A percentile compares a stretch with the other conserved stretches of the same genome.
phyloP scores from a whole-genome alignment of 2,329 filamentous ascomycete species.

The Colletotrichum spaethianum region DNA sequence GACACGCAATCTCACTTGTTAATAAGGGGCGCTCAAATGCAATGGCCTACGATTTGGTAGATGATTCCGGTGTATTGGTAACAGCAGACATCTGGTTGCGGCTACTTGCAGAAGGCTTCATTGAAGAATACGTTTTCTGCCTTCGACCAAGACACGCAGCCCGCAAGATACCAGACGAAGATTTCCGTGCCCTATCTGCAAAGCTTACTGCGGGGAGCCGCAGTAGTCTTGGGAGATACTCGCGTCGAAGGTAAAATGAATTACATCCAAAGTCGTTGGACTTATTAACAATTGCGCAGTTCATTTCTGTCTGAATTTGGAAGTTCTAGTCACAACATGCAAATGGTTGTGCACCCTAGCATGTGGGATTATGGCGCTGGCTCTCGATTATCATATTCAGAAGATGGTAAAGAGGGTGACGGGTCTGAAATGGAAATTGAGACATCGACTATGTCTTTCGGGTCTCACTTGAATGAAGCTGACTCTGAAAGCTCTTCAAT shows the following conservation, averaged over 20 bases:
- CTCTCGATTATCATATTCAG: not conserved
- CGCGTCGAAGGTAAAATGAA: slow-evolving; percentile 7
- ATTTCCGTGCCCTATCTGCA: slow-evolving; percentile 3
- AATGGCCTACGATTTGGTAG: slow-evolving; percentile 4
- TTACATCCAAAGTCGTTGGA: not conserved
- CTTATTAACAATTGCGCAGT: not conserved
- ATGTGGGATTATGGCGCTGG: slow-evolving; percentile 2
- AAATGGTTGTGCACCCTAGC: slow-evolving; percentile 10
- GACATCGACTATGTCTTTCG: slow-evolving; percentile 10
- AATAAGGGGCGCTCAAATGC: not conserved
- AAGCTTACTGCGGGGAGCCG: slow-evolving; percentile 16
- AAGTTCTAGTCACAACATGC: not conserved
- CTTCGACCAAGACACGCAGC: slow-evolving; percentile 8
- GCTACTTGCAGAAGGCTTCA: slow-evolving; percentile 9
- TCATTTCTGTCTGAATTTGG: not conserved
- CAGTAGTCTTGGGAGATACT: slow-evolving; percentile 17
- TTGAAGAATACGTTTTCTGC: slow-evolving; percentile 17
- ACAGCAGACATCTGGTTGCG: slow-evolving; percentile 15
- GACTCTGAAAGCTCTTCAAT: not conserved
- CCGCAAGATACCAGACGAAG: not conserved
- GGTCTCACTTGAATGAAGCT: not conserved
- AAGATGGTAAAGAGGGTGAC: not conserved
- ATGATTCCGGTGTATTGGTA: not conserved
- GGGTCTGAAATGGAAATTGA: not conserved
- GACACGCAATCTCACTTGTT: slow-evolving; percentile 12